Conservation (phyloP, 78 protist species). For the Diacronema lutheri region DNA sequence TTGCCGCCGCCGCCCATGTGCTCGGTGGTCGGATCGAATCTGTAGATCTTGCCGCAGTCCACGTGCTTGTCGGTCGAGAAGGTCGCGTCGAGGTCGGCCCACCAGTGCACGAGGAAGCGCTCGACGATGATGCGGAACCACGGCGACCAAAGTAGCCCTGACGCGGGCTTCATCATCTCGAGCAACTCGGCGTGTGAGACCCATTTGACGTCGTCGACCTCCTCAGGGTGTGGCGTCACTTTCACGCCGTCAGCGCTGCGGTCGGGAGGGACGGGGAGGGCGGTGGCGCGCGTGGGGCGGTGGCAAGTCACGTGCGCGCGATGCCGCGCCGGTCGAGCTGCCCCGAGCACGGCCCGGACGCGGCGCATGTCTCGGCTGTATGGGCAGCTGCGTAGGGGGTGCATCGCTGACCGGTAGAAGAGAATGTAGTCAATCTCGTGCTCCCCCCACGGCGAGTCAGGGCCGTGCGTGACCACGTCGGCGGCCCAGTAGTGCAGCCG, state of each 20-base stretch:
- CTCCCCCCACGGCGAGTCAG: slow-evolving; percentile 70
- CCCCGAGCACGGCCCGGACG: too few species aligned
- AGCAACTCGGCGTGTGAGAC: background rate
- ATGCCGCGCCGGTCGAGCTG: too few species aligned
- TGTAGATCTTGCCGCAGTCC: background rate
- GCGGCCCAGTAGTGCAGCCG: slow-evolving; percentile 69
- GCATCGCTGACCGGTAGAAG: background rate
- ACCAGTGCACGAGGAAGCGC: background rate
- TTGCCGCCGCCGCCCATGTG: background rate
- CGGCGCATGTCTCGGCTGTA: too few species aligned
- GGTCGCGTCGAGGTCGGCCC: background rate
- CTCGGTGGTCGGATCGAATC: background rate
- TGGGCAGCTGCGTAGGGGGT: too few species aligned
- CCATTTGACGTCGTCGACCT: slow-evolving; percentile 15
- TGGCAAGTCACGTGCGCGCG: too few species aligned
- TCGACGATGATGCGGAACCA: slow-evolving; percentile 38
- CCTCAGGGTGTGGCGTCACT: background rate
- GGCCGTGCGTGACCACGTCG: background rate
- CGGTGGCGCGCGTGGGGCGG: too few species aligned
- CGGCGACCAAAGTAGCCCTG: slow-evolving; percentile 14
- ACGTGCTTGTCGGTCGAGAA: background rate
- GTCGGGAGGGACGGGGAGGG: too few species aligned
- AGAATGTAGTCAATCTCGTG: slow-evolving; percentile 64
- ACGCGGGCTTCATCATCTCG: background rate
- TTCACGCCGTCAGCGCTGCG: background rate